Evolutionary conservation across 139 green algal species (phyloP).

Genomic region (Desmodesmus armatus): DNA sequence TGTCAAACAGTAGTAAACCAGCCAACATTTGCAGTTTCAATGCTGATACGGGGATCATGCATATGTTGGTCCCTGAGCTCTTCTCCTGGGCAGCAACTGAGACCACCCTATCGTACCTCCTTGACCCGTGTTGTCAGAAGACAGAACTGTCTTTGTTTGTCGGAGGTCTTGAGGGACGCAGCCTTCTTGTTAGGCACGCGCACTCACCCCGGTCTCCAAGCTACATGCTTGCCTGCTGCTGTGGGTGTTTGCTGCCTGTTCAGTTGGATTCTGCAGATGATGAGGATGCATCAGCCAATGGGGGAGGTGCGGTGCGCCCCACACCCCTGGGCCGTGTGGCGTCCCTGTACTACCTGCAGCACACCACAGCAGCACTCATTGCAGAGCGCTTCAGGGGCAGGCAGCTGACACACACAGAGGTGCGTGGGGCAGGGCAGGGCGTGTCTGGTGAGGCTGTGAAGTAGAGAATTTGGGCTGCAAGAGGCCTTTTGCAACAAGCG

Average conservation of each 20-base stretch:
- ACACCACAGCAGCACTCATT: constrained; percentile 89
- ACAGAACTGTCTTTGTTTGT: too few relatives aligned
- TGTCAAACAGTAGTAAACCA: background rate
- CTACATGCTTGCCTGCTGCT: background rate
- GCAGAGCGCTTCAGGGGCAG: constrained; percentile 57
- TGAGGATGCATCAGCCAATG: constrained; percentile 40
- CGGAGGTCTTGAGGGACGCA: too few relatives aligned
- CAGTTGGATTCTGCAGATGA: constrained; percentile 24
- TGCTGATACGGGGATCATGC: too few relatives aligned
- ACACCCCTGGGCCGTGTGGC: constrained; percentile 84
- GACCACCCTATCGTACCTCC: too few relatives aligned
- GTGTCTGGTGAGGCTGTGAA: too few relatives aligned
- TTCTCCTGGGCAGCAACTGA: too few relatives aligned
- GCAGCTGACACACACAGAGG: constrained; percentile 67
- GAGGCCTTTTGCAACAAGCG: too few relatives aligned
- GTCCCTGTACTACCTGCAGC: constrained; percentile 96
- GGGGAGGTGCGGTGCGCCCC: constrained; percentile 69
- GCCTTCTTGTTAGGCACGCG: background rate
- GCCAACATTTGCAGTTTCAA: too few relatives aligned
- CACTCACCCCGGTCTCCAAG: background rate
- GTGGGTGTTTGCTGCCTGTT: background rate
- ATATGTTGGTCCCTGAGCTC: too few relatives aligned
- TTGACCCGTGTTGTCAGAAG: too few relatives aligned
- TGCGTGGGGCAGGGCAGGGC: too few relatives aligned
- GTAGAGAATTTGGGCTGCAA: too few relatives aligned